phyloP scores from a whole-genome alignment of 2,329 filamentous ascomycete genomes.

The Aspergillus flavus region DNA sequence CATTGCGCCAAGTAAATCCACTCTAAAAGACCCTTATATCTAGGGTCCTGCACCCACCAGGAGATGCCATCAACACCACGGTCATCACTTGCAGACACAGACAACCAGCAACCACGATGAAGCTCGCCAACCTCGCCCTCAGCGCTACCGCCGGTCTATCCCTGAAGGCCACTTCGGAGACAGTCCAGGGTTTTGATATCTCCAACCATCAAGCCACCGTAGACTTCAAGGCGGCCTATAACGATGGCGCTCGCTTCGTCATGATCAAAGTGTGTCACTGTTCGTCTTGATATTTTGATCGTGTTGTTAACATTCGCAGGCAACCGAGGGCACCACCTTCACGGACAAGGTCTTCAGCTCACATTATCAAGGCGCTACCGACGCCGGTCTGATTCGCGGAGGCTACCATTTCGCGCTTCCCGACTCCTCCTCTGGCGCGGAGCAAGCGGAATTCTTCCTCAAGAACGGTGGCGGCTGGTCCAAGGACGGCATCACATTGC shows the following conservation, averaged over 20 bases:
- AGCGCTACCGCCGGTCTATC: neutral
- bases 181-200: slow-evolving; percentile 17
- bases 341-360: slow-evolving; percentile 48
- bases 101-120: slow-evolving; percentile 8
- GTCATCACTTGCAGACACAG: neutral
- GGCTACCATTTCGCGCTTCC: slow-evolving; percentile 60
- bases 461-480: slow-evolving; percentile 57
- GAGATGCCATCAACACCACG: neutral
- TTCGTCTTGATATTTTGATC: no score
- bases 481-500: slow-evolving; percentile 56
- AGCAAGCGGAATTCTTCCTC: slow-evolving; percentile 56
- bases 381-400: slow-evolving; percentile 56
- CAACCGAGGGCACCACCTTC: slow-evolving; percentile 54
- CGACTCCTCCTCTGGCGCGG: slow-evolving; percentile 44
- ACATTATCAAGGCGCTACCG: slow-evolving; percentile 55
- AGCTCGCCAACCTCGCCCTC: slow-evolving; percentile 3
- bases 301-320: slow-evolving; percentile 36
- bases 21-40: neutral
- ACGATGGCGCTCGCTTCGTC: slow-evolving; percentile 15
- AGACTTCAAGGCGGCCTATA: slow-evolving; percentile 13
- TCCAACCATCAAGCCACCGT: slow-evolving; percentile 16
- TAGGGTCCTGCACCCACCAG: neutral
- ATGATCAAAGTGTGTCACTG: slow-evolving; percentile 11
- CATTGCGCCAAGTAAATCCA: neutral
- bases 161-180: slow-evolving; percentile 1